Conservation (phyloP, 805 yeast genomes). For the Kodamaea laetipori region DNA sequence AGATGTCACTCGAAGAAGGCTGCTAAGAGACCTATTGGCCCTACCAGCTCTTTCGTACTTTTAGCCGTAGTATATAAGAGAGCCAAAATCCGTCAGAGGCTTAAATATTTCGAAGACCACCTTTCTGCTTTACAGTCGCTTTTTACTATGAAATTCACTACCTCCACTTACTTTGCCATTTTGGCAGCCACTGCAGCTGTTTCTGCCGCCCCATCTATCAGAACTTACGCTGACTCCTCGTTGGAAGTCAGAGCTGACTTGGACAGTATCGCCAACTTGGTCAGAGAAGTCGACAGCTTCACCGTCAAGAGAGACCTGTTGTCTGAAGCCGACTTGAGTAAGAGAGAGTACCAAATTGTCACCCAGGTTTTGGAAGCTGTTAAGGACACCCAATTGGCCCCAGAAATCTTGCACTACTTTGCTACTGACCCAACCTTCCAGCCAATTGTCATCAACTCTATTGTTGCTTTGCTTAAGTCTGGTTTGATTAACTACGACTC, state of each 20-base stretch:
- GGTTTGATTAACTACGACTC: constrained; percentile 35
- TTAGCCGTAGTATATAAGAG: neutral
- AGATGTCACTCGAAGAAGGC: too few species aligned
- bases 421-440: constrained; percentile 30
- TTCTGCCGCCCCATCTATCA: constrained; percentile 38
- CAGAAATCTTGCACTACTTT: constrained; percentile 35
- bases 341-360: constrained; percentile 43
- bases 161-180: constrained; percentile 32
- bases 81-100: neutral
- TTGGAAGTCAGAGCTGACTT: constrained; percentile 19
- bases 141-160: constrained; percentile 33
- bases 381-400: constrained; percentile 39
- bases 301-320: constrained; percentile 33
- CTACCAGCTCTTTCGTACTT: too few species aligned
- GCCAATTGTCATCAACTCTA: constrained; percentile 29
- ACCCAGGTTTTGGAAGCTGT: constrained; percentile 41
- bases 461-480: constrained; percentile 34
- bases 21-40: too few species aligned
- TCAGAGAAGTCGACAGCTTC: constrained; percentile 26
- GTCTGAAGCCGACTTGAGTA: constrained; percentile 24
- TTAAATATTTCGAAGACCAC: neutral
- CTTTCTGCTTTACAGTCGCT: neutral
- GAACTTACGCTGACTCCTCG: constrained; percentile 12
- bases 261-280: constrained; percentile 20
- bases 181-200: constrained; percentile 28